Evolutionary conservation across 345 rosid species (phyloP), one percentile per base, ranked within the genome.

Genomic region (Arabidopsis thaliana): DNA sequence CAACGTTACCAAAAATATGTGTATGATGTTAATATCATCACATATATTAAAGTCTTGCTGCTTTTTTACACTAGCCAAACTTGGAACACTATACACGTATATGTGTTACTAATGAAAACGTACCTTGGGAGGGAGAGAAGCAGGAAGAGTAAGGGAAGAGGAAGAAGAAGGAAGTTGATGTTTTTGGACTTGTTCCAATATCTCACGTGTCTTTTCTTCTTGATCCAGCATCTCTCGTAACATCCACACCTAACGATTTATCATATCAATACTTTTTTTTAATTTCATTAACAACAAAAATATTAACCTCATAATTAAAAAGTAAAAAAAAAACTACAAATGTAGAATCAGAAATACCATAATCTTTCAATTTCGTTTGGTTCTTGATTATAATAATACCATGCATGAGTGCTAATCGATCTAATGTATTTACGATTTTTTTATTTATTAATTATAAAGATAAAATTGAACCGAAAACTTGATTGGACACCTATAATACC

Each of bases 61-160:
- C 6, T 49, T 77, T 57, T 65, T 58, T 16, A 77, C 76, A 57
- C 77, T 37, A 71, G 12, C 55, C 48, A 71, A 77, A 71, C 61
- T 65, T 40, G 53, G 61, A 71, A 71, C 16, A 33, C 7, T n/a
- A 38, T n/a, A 38, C 55, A 65, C 16, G 49, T 40, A 61, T 40
- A 61, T 25, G 36, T 13, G 51, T 44, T 42, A 64, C 1, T 20
- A 44, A 67, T 16, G 14, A 61, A 14, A 36, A 55, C 20, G 63
- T 82, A 86, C 98, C 94, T 91, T 89, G 3, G 96, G 91, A 82
- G 93, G 97, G 59, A 93, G 90, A 72, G 84, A 87, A 38, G 75
- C 79, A 12, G 98, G 97, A 76, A 89, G 83, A 22, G 82, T 36
- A 55, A 87, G 71, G 23, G 79, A 76, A 48, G 87, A 78, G 25